Base-by-base conservation (phyloP, 768 basidiomycete species). In the Pleurotus platypus region DNA sequence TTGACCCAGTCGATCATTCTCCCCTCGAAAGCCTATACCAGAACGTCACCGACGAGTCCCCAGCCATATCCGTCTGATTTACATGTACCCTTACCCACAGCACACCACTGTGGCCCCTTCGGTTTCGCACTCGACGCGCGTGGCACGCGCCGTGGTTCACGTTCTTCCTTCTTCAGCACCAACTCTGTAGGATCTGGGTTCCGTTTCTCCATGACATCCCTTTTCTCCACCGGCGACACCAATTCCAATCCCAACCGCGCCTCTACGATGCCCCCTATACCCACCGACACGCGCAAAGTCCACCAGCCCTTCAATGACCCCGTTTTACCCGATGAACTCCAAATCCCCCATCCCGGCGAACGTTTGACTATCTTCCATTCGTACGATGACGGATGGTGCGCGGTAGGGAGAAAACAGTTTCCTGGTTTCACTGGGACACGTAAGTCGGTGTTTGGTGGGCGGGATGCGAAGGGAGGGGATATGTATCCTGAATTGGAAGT, bases 361-460 rank as follows among this genome's bases (percentile, higher is more conserved):
- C 73, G 72, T 37, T 70, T 92, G 42, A 80, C 78, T 1, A 70
- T 90, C 26, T 75, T 90, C 2, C 81, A 82, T 58, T 82, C 82
- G 4, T 89, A 85, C 62, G 86, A 91, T 58, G 90, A 92, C 57
- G 90, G 89, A 1, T 92, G 90, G 90, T 89, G 86, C 62, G 76
- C 89, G 51, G 86, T 89, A 51, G 84, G 81, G 16, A 75, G 86
- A 26, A 81, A 86, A 58, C 67, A 43, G 12, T 22, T 35, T 3
- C 45, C 6, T 18, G 53, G 51, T 63, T 72, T 22, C 63, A 69
- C 15, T 56, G 68, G 5, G 63, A 62, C 24, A 62, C 74, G n/a
- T 8, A 75, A 75, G 61, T 78, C 77, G 1, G 56, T 78, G 39
- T 80, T 80, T 63, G 72, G 70, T 56, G 66, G 71, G 9, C 60